These are phyloP conservation scores for Pseudogymnoascus sp. DNA, from an alignment of 2,329 filamentous ascomycete species.

Conservation along the genomic window DNA sequence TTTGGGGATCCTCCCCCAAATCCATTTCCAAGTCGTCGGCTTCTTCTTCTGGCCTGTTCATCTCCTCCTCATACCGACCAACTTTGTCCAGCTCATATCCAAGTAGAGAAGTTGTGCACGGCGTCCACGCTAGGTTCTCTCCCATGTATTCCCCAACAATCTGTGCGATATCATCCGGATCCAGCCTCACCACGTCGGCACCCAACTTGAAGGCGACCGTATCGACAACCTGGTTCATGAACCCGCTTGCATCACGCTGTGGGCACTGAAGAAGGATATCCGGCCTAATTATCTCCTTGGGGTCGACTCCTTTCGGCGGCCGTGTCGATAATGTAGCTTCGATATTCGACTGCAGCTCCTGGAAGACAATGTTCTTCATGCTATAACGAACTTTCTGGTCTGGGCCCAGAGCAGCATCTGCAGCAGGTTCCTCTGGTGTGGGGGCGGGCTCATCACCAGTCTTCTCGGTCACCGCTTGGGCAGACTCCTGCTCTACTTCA, in stretches of 20 bases:
- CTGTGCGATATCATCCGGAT: conserved; percentile 62
- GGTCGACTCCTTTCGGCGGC: conserved; percentile 32
- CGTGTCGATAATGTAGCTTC: conserved; percentile 19
- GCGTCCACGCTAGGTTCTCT: conserved; percentile 43
- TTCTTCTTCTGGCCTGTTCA: conserved; percentile 41
- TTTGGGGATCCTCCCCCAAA: conserved; percentile 28
- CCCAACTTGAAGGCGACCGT: conserved; percentile 53
- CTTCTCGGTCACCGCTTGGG: not conserved
- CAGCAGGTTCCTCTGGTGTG: not conserved
- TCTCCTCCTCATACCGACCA: conserved; percentile 46
- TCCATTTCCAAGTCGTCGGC: conserved; percentile 36
- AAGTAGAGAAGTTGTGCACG: conserved; percentile 45
- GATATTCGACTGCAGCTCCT: not conserved
- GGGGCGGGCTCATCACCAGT: not conserved
- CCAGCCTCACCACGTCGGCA: conserved; percentile 62
- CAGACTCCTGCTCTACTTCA: not conserved
- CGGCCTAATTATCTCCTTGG: conserved; percentile 40
- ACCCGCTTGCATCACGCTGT: conserved; percentile 44
- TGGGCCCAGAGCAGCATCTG: not conserved
- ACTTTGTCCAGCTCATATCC: conserved; percentile 50
- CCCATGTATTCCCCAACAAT: conserved; percentile 65
- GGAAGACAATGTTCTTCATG: not conserved
- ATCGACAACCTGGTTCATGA: conserved; percentile 55
- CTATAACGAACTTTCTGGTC: not conserved
- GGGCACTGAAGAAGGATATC: conserved; percentile 55